These are phyloP conservation scores for Solanum virginianum DNA, from an alignment of 257 asterid species.

Conservation along the genomic window DNA sequence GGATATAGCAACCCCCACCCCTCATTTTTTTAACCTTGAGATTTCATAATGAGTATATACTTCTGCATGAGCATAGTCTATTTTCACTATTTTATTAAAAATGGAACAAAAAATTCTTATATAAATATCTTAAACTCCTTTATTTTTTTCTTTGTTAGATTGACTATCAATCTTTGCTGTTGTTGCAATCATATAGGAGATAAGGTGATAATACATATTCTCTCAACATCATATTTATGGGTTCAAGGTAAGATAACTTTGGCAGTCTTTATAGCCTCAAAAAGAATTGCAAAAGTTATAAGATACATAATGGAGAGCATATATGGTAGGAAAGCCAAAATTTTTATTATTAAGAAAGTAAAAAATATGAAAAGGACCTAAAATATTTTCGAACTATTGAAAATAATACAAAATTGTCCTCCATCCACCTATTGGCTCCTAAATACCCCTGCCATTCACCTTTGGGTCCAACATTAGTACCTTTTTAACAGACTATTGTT, in stretches of 20 bases:
- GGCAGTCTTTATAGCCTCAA: background rate
- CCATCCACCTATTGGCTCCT: too few species aligned
- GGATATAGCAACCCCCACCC: too few species aligned
- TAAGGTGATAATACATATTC: background rate
- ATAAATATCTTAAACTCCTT: background rate
- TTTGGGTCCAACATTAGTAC: too few species aligned
- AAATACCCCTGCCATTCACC: too few species aligned
- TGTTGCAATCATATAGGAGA: background rate
- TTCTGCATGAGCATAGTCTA: too few species aligned
- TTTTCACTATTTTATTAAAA: too few species aligned
- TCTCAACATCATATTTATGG: background rate
- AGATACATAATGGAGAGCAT: background rate
- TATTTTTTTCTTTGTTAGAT: background rate
- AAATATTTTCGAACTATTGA: too few species aligned
- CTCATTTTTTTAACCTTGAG: background rate
- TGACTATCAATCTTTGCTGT: background rate
- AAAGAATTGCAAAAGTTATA: background rate
- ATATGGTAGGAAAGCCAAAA: accelerated
- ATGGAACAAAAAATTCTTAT: too few species aligned
- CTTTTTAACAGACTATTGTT: too few species aligned
- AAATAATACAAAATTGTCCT: too few species aligned
- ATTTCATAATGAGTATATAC: background rate
- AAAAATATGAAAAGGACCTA: background rate
- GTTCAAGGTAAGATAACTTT: background rate
- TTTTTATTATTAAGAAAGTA: background rate